phyloP scores from a whole-genome alignment of 2,329 filamentous ascomycete species.

The Cladophialophora psammophila region DNA sequence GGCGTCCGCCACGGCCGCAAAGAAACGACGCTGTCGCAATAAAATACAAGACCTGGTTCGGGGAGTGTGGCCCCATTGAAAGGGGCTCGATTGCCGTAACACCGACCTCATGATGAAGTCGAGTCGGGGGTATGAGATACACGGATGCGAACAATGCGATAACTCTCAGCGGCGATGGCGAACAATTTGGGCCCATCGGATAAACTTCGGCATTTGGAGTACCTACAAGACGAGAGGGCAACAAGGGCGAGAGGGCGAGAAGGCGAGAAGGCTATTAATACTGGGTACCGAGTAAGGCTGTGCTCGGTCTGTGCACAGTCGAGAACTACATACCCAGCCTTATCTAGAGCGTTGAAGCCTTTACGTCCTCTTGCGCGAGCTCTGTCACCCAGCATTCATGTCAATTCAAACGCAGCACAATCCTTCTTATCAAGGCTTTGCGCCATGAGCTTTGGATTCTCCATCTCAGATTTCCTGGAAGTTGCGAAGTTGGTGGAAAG shows the following conservation, averaged over 20 bases:
- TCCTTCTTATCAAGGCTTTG: neutral
- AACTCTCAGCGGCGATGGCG: neutral
- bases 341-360: too few relatives aligned
- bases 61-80: constrained; percentile 40
- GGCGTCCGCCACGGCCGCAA: constrained; percentile 38
- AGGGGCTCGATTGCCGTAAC: constrained; percentile 26
- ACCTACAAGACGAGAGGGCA: neutral
- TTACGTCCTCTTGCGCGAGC: too few relatives aligned
- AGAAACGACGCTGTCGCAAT: constrained; percentile 34
- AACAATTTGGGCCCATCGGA: constrained; percentile 7
- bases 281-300: neutral
- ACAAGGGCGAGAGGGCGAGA: neutral
- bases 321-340: too few relatives aligned
- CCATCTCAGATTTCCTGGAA: constrained; percentile 23
- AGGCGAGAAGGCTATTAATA: too few relatives aligned
- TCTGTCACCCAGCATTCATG: neutral
- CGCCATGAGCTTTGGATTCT: constrained; percentile 32
- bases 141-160: neutral
- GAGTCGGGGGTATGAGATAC: neutral
- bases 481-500: constrained; percentile 15
- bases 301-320: neutral
- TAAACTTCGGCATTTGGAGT: constrained; percentile 14
- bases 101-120: constrained; percentile 26
- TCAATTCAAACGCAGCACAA: too few relatives aligned
- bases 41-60: constrained; percentile 35